Base-by-base conservation (phyloP, 192 early-diverging fungal genomes). In the Gamsiella multidivaricata region DNA sequence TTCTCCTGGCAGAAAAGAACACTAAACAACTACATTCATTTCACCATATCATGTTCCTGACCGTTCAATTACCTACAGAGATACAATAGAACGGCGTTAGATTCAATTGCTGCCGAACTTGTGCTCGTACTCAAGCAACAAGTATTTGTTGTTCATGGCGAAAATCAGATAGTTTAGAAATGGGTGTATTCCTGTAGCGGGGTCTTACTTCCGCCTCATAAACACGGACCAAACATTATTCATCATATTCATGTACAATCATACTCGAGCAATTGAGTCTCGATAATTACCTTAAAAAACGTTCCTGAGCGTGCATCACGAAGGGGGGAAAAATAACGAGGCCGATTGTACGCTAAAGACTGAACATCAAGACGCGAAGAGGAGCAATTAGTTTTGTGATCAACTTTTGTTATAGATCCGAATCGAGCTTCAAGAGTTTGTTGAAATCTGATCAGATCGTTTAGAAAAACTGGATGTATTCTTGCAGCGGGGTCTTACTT, bases 161-260 rank as follows among this genome's bases (percentile, higher is more conserved):
- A 15, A 36, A 58, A 55, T 78, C 74, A 78, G 74, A 69, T 58
- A 47, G 74, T 78, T 78, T 78, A 78, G 74, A 78, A 68, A 78
- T 62, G 49, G 73, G 65, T 78, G 74, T 78, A 52, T 78, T 78
- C 74, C 36, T 78, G 32, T 64, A 25, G 66, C 74, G 74, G 74
- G 74, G 65, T 69, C 65, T 78, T 69, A 78, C 65, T 67, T 75
- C 73, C 74, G 41, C 66, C 65, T 78, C 74, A 78, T 78, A 78
- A 78, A 78, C 74, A 78, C 74, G 74, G 74, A 78, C 74, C 74
- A 78, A 78, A 78, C 74, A 78, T 45, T 51, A 67, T 78, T 78
- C 73, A 78, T 78, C 73, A 78, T 78, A 68, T 36, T 67, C 2
- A 12, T 8, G 51, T 1, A 20, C 23, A 53, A 18, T 18, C 6